Conservation (phyloP, 2,329 filamentous ascomycete genomes). For the Monilinia fructigena region DNA sequence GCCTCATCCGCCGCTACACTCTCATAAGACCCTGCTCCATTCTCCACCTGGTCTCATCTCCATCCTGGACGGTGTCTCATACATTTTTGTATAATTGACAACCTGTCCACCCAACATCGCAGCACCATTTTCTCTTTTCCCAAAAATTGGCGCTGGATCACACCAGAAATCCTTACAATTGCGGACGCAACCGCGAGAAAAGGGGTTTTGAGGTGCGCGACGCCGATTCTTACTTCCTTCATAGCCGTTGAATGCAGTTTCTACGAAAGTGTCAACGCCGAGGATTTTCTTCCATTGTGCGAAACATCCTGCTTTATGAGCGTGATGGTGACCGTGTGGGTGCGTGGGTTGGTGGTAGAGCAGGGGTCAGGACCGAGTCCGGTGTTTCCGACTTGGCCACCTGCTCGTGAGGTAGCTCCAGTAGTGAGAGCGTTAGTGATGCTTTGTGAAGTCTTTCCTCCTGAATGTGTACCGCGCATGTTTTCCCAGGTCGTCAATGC, state of each 20-base stretch:
- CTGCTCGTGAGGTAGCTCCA: conserved; percentile 61
- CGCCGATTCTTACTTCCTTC: conserved; percentile 49
- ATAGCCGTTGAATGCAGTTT: conserved; percentile 78
- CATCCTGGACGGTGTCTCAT: conserved; percentile 65
- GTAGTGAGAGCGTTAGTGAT: conserved; percentile 76
- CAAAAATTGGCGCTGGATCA: conserved; percentile 80
- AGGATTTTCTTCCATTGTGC: conserved; percentile 80
- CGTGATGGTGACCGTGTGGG: conserved; percentile 44
- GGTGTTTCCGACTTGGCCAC: conserved; percentile 65
- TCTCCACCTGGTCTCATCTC: conserved; percentile 29
- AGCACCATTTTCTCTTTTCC: conserved; percentile 68
- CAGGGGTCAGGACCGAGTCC: conserved; percentile 65
- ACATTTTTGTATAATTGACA: conserved; percentile 86
- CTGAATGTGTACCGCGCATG: conserved; percentile 74
- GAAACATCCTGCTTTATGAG: conserved; percentile 63
- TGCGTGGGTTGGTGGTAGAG: conserved; percentile 45
- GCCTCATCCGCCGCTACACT: conserved; percentile 36
- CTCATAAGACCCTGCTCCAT: conserved; percentile 34
- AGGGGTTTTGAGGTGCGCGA: conserved; percentile 68
- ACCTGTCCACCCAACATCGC: conserved; percentile 74
- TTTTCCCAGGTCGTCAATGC: conserved; percentile 97
- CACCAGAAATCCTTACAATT: conserved; percentile 98
- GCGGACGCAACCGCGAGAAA: conserved; percentile 74
- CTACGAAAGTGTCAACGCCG: conserved; percentile 89
- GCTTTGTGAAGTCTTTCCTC: conserved; percentile 53